Conservation (phyloP, 805 yeast species). For the Torulaspora gathmanii region DNA sequence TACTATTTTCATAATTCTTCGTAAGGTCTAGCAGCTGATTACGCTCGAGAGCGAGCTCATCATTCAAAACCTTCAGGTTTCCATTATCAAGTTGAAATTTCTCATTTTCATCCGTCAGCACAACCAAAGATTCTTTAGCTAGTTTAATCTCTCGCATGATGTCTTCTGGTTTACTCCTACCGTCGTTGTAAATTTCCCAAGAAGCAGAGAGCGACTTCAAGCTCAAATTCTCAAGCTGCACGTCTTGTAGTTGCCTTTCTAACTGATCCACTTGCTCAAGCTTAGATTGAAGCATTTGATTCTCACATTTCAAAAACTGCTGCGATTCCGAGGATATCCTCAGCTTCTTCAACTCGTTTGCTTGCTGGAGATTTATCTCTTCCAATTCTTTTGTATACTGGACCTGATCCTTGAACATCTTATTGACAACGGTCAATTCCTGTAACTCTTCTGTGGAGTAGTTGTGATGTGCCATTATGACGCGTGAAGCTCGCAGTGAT, state of each 20-base stretch:
- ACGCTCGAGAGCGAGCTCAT: conserved; percentile 40
- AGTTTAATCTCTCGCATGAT: conserved; percentile 40
- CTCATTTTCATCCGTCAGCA: conserved; percentile 34
- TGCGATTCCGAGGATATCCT: conserved; percentile 32
- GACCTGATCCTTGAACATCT: conserved; percentile 41
- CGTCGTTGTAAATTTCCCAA: conserved; percentile 42
- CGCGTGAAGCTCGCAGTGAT: conserved; percentile 32
- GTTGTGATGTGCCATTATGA: conserved; percentile 35
- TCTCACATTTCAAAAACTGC: conserved; percentile 28
- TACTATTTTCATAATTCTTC: conserved; percentile 26
- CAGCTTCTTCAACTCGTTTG: conserved; percentile 47
- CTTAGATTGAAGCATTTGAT: conserved; percentile 37
- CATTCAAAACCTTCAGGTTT: conserved; percentile 29
- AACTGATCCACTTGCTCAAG: conserved; percentile 41
- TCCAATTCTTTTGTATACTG: conserved; percentile 46
- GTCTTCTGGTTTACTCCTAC: conserved; percentile 32
- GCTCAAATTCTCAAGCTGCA: conserved; percentile 48
- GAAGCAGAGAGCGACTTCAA: conserved; percentile 46
- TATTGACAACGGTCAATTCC: conserved; percentile 35
- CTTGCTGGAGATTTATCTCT: conserved; percentile 47
- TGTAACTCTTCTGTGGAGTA: conserved; percentile 33
- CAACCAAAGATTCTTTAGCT: conserved; percentile 39
- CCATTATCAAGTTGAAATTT: conserved; percentile 26
- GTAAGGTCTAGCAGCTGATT: conserved; percentile 33
- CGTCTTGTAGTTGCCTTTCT: conserved; percentile 43